Evolutionary conservation across 2,329 filamentous ascomycete species (phyloP), one percentile per base, ranked within the genome.

Genomic region (Arthrinium puccinioides): DNA sequence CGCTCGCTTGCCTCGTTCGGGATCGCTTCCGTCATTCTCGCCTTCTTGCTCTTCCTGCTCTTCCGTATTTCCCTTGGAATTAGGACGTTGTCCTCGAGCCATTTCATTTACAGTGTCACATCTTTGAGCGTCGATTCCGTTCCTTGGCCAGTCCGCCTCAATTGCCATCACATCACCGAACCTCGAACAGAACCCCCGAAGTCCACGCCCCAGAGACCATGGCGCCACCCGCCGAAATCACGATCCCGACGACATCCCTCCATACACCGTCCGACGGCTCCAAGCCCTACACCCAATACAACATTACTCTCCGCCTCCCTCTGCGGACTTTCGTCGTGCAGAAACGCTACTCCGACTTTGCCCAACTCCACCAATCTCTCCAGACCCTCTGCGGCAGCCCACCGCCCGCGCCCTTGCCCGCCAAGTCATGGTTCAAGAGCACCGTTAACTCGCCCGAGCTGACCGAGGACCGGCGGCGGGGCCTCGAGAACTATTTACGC

Each of bases 301-400:
- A 86, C 58, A 82, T 89, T 59, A 80, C 78, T 16, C 70, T 92
- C 41, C 79, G 84, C 35, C 78, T 88, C 2, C 85, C 86, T 0
- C 72, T 90, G 11, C 79, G 83, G 32, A 84, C 83, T 5, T 84
- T 82, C 50, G 81, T 84, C 46, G 70, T 88, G 5, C 78, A 81
- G 52, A 90, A 89, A 61, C 83, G 86, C 51, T 94, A 90, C 67
- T 87, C 81, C 37, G 86, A 92, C 56, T 92, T 92, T 54, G 66
- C 68, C 38, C 58, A 69, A 32, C 76, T 94, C 13, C 77, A 92
- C 62, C 59, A 66, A 21, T 62, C 72, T 4, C 71, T 94, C 8
- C 67, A 69, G 15, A 63, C 71, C 27, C 66, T 77, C 34, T 73
- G 81, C 39, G 78, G 79, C 49, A 54, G 66, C 16, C 59, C 82